Conservation (phyloP, 2,329 filamentous ascomycete genomes). For the Sclerotinia nivalis region DNA sequence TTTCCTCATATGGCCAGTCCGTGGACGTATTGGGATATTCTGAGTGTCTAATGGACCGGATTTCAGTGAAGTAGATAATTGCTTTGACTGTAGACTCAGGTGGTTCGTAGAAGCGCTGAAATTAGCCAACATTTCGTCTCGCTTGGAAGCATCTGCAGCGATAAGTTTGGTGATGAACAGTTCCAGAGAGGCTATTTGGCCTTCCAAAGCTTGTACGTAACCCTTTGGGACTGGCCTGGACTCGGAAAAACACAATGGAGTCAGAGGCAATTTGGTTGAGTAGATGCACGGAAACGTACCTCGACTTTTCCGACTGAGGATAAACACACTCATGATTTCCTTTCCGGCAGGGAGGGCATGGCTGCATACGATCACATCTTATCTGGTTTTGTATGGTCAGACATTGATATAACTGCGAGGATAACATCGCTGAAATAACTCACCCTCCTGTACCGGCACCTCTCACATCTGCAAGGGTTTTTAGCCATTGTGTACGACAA, state of each 20-base stretch:
- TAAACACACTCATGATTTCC: conserved; percentile 46
- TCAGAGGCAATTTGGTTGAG: not conserved
- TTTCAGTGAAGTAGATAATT: not conserved
- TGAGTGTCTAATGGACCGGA: conserved; percentile 25
- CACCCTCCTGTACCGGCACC: conserved; percentile 49
- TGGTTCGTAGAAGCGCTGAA: conserved; percentile 37
- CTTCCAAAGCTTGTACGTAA: conserved; percentile 51
- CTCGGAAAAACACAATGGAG: not conserved
- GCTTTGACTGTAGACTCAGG: conserved; percentile 15
- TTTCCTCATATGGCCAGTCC: conserved; percentile 45
- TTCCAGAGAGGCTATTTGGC: conserved; percentile 49
- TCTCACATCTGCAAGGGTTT: conserved; percentile 43
- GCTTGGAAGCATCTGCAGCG: conserved; percentile 44
- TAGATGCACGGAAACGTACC: conserved; percentile 37
- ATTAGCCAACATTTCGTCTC: conserved; percentile 47
- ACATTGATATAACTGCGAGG: not conserved
- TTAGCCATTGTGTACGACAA: not conserved
- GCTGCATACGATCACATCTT: conserved; percentile 54
- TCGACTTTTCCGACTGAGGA: conserved; percentile 47
- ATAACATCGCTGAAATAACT: not conserved
- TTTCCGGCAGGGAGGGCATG: conserved; percentile 52
- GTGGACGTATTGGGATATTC: conserved; percentile 37
- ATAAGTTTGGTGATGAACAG: conserved; percentile 49
- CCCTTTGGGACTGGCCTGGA: conserved; percentile 48
- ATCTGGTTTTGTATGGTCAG: conserved; percentile 40